A percentile compares a stretch with the other conserved stretches of the same genome.
These are phyloP conservation scores for Gossypioides kirkii DNA, from an alignment of 345 rosid genomes.

Conservation along the genomic window DNA sequence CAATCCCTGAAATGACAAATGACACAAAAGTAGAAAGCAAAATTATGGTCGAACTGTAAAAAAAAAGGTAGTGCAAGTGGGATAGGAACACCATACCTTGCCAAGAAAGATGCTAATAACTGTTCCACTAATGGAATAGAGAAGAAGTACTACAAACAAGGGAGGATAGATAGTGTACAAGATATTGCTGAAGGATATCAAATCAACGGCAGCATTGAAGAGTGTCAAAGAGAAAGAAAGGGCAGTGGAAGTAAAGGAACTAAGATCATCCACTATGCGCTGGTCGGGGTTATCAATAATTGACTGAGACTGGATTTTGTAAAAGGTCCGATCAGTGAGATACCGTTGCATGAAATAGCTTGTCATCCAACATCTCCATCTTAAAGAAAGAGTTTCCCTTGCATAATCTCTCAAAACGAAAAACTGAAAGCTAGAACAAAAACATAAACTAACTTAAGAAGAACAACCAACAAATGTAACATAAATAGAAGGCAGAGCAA, in stretches of 20 bases:
- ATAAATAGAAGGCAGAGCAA: background rate
- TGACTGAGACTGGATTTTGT: conserved; percentile 92
- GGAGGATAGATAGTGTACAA: conserved; percentile 90
- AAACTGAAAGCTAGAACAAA: conserved; percentile 41
- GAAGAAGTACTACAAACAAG: conserved; percentile 66
- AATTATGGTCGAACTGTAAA: background rate
- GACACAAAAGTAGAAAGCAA: background rate
- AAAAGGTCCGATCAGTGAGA: conserved; percentile 63
- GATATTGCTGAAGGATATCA: conserved; percentile 93
- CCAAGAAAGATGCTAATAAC: conserved; percentile 79
- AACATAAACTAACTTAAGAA: background rate
- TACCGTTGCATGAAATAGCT: conserved; percentile 79
- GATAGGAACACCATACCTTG: conserved; percentile 39
- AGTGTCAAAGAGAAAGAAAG: conserved; percentile 80
- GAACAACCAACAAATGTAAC: background rate
- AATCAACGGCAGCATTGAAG: conserved; percentile 79
- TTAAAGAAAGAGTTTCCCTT: conserved; percentile 64
- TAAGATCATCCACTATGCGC: conserved; percentile 87
- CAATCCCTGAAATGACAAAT: conserved; percentile 56
- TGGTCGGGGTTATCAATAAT: conserved; percentile 94
- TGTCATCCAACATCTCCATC: conserved; percentile 99
- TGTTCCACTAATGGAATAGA: conserved; percentile 85
- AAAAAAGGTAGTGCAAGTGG: background rate
- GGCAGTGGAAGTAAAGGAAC: conserved; percentile 84
- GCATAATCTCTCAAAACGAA: conserved; percentile 94